Base-by-base conservation (phyloP, 2,329 filamentous ascomycete species). In the Aphanoascus verrucosus region DNA sequence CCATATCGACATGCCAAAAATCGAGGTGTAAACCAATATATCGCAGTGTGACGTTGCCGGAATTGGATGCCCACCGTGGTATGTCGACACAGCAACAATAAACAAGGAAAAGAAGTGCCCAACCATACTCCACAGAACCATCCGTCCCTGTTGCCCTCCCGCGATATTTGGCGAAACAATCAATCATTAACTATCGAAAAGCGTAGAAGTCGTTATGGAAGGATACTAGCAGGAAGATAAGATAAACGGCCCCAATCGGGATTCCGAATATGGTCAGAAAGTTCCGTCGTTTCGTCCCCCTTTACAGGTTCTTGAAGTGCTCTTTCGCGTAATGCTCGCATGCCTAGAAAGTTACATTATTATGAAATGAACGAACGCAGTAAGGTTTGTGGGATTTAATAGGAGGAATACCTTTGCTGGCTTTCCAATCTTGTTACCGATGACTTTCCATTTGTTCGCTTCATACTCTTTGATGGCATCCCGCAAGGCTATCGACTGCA, bases 381-480 rank as follows among this genome's bases (percentile, higher is more conserved):
- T n/a, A 23, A 40, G 28, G 7, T 7, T 40, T 20, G 7, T 1
- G 2, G 32, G 17, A 20, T 15, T 41, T 20, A 11, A 11, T 9
- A 40, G 12, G 45, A 47, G 42, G 6, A 72, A 58, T 69, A 88
- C 86, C 83, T 98, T 98, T 62, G 93, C 93, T 47, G 93, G 93
- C 73, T 98, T 98, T 65, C 90, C 89, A 62, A 98, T 88, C 72
- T 97, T 97, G 69, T 88, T 84, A 35, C 93, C 93, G 66, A 97
- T 97, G 23, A 85, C 83, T 73, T 97, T 97, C 93, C 93, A 98
- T 69, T 97, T 97, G 70, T 94, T 96, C 66, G 88, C 85, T 68
- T 98, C 93, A 72, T 97, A 97, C 68, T 98, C 93, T 72, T 95
- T 96, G 73, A 98, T 98, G 31, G 93, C 93, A 59, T 86, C 88